A percentile compares a stretch with the other conserved stretches of the same genome.
These are phyloP conservation scores for Cadophora gregata DNA, from an alignment of 2,329 filamentous ascomycete species.

Conservation along the genomic window DNA sequence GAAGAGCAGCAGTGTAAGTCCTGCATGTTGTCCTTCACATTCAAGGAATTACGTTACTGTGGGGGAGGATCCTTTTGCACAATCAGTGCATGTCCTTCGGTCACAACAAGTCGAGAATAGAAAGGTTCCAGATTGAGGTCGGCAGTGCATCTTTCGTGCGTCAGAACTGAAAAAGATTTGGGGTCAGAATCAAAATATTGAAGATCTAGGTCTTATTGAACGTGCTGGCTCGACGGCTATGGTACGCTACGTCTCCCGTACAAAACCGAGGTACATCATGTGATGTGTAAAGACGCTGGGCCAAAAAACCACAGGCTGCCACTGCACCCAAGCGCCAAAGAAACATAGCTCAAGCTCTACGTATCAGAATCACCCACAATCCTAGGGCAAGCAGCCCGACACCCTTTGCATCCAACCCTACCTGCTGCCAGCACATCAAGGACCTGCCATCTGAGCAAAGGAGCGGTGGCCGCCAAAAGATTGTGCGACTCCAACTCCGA, in stretches of 20 bases:
- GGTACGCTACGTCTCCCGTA: slow-evolving; percentile 2
- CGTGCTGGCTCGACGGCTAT: too few species aligned
- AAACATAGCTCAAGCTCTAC: not conserved
- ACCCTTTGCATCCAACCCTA: not conserved
- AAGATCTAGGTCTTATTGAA: too few species aligned
- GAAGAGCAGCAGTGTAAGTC: slow-evolving; percentile 28
- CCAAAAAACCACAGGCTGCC: not conserved
- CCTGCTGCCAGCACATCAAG: slow-evolving; percentile 9
- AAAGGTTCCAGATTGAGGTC: slow-evolving; percentile 28
- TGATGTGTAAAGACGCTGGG: not conserved
- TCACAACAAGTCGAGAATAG: slow-evolving; percentile 26
- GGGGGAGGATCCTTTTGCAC: slow-evolving; percentile 24
- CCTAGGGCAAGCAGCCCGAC: not conserved
- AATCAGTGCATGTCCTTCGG: slow-evolving; percentile 25
- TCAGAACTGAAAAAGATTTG: too few species aligned
- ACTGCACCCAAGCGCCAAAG: not conserved
- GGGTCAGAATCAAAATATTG: too few species aligned
- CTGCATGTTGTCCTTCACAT: slow-evolving; percentile 21
- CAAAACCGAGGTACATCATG: not conserved
- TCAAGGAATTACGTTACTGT: slow-evolving; percentile 19
- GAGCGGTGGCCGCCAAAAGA: not conserved
- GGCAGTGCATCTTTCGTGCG: too few species aligned
- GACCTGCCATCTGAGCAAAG: not conserved
- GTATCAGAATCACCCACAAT: not conserved
- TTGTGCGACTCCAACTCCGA: not conserved